These are phyloP conservation scores for Porphyra umbilicalis DNA, from an alignment of 31 red algal genomes.

Conservation along the genomic window DNA sequence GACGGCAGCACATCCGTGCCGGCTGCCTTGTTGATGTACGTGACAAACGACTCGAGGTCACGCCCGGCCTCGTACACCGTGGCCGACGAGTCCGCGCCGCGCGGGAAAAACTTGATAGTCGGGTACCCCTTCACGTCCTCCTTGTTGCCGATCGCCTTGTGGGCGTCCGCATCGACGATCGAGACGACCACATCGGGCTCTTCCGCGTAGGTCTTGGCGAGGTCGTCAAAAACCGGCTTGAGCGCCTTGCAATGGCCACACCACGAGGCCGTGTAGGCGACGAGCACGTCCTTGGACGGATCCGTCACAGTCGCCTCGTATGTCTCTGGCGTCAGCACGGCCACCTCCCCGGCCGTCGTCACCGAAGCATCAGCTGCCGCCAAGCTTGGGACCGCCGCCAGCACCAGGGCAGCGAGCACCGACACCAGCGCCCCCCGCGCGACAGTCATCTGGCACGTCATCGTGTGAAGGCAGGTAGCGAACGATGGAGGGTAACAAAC, in stretches of 20 bases:
- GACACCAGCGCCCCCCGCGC: background rate
- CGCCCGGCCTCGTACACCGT: background rate
- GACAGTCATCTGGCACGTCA: background rate
- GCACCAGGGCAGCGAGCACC: background rate
- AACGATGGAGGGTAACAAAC: too few relatives aligned
- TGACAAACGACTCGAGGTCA: background rate
- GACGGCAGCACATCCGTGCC: background rate
- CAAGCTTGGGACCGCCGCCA: background rate
- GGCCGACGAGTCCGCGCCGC: background rate
- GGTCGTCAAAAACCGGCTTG: background rate
- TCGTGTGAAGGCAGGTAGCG: too few relatives aligned
- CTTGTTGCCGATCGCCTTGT: background rate
- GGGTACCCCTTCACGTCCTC: background rate
- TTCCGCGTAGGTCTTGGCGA: background rate
- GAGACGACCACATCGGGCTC: background rate
- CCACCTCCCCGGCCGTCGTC: background rate
- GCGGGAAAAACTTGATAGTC: background rate
- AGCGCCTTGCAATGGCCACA: constrained; percentile 5
- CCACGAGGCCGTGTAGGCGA: background rate
- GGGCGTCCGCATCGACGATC: background rate
- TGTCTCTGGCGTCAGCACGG: background rate
- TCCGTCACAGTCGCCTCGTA: background rate
- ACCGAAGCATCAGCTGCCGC: background rate
- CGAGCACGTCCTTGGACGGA: background rate
- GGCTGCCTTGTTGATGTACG: background rate